Conservation (phyloP, 2,329 filamentous ascomycete species). For the Chaetothyriales sp. region DNA sequence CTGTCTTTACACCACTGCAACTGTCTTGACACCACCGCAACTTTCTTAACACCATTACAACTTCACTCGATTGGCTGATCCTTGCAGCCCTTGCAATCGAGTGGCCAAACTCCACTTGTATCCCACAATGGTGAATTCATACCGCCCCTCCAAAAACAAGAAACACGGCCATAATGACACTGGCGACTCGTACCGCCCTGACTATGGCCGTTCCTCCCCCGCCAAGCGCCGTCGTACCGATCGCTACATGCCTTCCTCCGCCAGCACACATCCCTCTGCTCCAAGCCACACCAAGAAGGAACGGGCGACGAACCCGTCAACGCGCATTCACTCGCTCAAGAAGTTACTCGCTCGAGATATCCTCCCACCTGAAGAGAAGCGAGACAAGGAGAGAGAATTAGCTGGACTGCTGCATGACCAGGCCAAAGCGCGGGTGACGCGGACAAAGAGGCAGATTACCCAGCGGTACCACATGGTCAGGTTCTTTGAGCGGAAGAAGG, state of each 20-base stretch:
- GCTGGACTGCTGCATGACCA: conserved; percentile 44
- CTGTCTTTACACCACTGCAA: conserved; percentile 1
- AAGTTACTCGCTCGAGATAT: conserved; percentile 23
- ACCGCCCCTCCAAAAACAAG: neutral
- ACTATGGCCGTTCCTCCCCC: neutral
- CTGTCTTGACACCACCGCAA: conserved; percentile 1
- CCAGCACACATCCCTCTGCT: neutral
- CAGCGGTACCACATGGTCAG: conserved; percentile 51
- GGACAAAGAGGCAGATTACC: conserved; percentile 43
- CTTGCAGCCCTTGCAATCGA: neutral
- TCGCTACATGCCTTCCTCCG: neutral
- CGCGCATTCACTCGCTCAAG: conserved; percentile 17
- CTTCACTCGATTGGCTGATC: too few species aligned
- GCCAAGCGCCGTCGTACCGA: neutral
- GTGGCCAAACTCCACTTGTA: neutral
- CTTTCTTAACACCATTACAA: neutral
- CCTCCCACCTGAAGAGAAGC: conserved; percentile 41
- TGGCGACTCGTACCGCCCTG: conserved; percentile 4
- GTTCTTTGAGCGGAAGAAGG: conserved; percentile 44
- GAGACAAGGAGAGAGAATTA: conserved; percentile 47
- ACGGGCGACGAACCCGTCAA: conserved; percentile 14
- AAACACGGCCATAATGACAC: neutral
- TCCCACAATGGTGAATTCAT: neutral
- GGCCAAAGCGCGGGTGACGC: conserved; percentile 31
- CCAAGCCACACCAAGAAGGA: conserved; percentile 12